Percentiles rank a stretch among this genome's conserved stretches.
Evolutionary conservation across 2,329 filamentous ascomycete genomes (phyloP).

Genomic region (Ascochyta koolunga): DNA sequence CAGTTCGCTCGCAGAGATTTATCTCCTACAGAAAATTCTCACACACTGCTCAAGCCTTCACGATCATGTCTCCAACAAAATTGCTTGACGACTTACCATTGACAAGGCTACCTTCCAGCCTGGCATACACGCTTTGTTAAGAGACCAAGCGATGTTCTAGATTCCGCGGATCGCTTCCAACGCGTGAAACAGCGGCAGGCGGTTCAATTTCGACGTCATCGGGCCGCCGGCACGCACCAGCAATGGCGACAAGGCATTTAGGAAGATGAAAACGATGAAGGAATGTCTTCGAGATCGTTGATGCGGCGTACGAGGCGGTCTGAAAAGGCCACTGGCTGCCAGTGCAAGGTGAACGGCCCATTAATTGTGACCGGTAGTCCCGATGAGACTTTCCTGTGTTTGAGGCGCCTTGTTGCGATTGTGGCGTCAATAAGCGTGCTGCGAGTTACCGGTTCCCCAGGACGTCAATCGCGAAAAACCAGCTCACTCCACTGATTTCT

Average conservation of each 20-base stretch:
- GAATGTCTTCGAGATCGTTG: background rate
- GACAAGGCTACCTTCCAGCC: background rate
- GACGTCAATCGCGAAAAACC: conserved; percentile 3
- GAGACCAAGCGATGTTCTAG: conserved; percentile 2
- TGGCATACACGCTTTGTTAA: background rate
- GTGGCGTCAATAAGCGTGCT: conserved; percentile 16
- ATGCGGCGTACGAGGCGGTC: background rate
- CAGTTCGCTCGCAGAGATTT: too few relatives aligned
- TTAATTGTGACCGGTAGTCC: background rate
- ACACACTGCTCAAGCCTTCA: background rate
- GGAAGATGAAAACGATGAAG: conserved; percentile 3
- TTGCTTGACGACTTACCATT: background rate
- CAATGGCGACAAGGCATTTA: background rate
- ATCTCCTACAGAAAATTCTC: background rate
- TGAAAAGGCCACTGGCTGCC: background rate
- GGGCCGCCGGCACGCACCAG: background rate
- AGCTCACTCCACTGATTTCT: background rate
- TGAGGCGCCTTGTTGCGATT: conserved; percentile 6
- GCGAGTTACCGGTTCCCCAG: conserved; percentile 3
- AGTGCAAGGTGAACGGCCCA: background rate
- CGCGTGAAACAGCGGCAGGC: conserved; percentile 3
- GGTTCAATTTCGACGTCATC: conserved; percentile 7
- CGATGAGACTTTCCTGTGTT: background rate
- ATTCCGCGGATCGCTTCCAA: background rate
- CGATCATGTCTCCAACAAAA: background rate